Evolutionary conservation across 768 basidiomycete genomes (phyloP), one percentile per base, ranked within the genome.

Genomic region (Sarcodon sp.): DNA sequence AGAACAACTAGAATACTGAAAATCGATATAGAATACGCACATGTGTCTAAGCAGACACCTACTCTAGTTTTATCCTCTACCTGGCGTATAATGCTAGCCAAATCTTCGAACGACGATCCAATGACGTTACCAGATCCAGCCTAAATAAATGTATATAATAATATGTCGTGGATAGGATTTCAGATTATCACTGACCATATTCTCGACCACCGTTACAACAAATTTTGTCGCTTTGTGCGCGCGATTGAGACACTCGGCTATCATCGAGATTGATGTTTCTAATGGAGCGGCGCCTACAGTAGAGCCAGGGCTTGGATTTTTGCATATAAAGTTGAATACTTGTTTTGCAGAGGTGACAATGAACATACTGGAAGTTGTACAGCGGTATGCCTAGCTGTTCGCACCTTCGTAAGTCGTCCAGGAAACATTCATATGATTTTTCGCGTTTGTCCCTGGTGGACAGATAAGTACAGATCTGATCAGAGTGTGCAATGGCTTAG

Each of bases 1-100:
- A 9, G 39, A 16, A 33, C 2, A 34, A 43, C 16, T 35, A 48
- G 15, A 8, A 10, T 16, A 33, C 33, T 39, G 45, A n/a, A 46
- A 37, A 11, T 34, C 16, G 41, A 3, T 21, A 32, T 3, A 11
- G 38, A 33, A 15, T 4, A 62, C 69, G 45, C 54, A 81, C 89
- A 92, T 0, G 90, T 91, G 62, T 93, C 88, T 37, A 93, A 65
- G 61, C 89, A 92, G 4, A 91, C 81, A 0, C 87, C 84, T 2
- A 92, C 77, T 43, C 89, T 63, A 0, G 65, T 64, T 62, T 90
- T 90, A 57, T 90, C 78, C 3, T 80, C 68, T 1, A 92, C 83
- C 16, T 67, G 66, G 0, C 67, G 58, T 39, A 93, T 91, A 44
- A 92, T 88, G 2, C 64, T 67, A 0, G 70, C 73, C 6, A 92